Percentiles rank a stretch among this genome's conserved stretches.
Evolutionary conservation across 2,329 filamentous ascomycete genomes (phyloP).

Genomic region (Coniochaeta sp.): DNA sequence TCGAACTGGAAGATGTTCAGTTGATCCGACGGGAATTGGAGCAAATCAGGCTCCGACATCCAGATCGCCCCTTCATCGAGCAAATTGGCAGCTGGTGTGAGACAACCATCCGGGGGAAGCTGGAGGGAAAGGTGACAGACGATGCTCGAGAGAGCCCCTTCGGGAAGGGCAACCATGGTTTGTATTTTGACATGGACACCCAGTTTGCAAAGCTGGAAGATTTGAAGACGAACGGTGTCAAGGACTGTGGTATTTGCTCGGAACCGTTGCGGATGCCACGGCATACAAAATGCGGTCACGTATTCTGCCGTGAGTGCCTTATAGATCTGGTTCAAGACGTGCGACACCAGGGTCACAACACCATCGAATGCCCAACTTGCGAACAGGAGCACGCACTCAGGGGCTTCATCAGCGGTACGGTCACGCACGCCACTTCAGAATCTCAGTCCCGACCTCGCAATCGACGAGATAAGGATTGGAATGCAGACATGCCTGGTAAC

Average conservation of each 20-base stretch:
- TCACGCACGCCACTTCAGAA: neutral
- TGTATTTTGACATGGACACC: slow-evolving; percentile 3
- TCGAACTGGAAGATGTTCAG: slow-evolving; percentile 6
- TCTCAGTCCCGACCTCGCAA: neutral
- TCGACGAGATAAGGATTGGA: neutral
- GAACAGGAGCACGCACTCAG: neutral
- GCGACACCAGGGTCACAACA: neutral
- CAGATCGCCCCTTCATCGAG: slow-evolving; percentile 3
- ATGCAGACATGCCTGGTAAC: slow-evolving; percentile 10
- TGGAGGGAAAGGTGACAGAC: neutral
- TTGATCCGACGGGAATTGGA: neutral
- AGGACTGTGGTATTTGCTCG: slow-evolving; percentile 4
- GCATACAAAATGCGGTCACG: slow-evolving; percentile 23
- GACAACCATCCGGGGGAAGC: neutral
- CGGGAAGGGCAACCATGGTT: slow-evolving; percentile 3
- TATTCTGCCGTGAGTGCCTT: slow-evolving; percentile 23
- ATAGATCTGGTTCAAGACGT: neutral
- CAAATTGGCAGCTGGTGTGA: slow-evolving; percentile 11
- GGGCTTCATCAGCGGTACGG: neutral
- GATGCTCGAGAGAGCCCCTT: neutral
- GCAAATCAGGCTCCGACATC: neutral
- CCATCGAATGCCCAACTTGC: neutral
- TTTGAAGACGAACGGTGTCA: slow-evolving; percentile 1
- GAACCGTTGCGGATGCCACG: neutral
- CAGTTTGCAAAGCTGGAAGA: slow-evolving; percentile 2